Percentiles rank a stretch among this genome's conserved stretches.
Conservation (phyloP, 1,284 basidiomycete genomes). For the Fomes fomentarius region DNA sequence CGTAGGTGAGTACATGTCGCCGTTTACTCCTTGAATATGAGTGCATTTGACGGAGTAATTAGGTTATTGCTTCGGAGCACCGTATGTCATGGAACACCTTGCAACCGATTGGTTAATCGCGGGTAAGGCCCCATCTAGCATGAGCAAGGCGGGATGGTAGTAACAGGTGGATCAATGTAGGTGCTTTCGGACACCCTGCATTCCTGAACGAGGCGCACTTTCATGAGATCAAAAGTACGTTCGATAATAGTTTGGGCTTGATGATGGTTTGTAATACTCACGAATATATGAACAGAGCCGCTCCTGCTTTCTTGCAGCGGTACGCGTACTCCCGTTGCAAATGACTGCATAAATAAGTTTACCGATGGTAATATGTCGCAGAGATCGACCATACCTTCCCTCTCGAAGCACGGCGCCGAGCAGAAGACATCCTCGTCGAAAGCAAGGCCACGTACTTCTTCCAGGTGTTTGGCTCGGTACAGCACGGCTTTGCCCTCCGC, state of each 20-base stretch:
- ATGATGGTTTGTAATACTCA: background rate
- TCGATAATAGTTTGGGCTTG: background rate
- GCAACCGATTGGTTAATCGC: constrained; percentile 48
- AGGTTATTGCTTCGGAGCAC: constrained; percentile 65
- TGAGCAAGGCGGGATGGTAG: background rate
- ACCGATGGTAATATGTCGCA: constrained; percentile 28
- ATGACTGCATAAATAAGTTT: background rate
- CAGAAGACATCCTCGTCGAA: constrained; percentile 49
- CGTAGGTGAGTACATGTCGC: constrained; percentile 3
- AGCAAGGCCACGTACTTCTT: constrained; percentile 48
- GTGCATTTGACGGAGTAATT: constrained; percentile 37
- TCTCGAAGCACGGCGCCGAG: constrained; percentile 42
- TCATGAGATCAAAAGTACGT: constrained; percentile 46
- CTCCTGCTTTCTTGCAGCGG: constrained; percentile 19
- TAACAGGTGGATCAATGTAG: constrained; percentile 31
- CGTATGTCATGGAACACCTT: constrained; percentile 50
- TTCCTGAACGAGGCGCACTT: constrained; percentile 53
- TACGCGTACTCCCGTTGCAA: background rate
- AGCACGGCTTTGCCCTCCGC: constrained; percentile 49
- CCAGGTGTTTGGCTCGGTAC: constrained; percentile 53
- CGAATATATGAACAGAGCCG: constrained; percentile 8
- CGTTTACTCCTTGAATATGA: constrained; percentile 15
- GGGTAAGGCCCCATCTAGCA: constrained; percentile 31
- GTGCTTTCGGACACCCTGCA: constrained; percentile 60
- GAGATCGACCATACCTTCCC: constrained; percentile 51